These are phyloP conservation scores for Clavispora asparagi DNA, from an alignment of 805 yeast genomes.

Conservation along the genomic window DNA sequence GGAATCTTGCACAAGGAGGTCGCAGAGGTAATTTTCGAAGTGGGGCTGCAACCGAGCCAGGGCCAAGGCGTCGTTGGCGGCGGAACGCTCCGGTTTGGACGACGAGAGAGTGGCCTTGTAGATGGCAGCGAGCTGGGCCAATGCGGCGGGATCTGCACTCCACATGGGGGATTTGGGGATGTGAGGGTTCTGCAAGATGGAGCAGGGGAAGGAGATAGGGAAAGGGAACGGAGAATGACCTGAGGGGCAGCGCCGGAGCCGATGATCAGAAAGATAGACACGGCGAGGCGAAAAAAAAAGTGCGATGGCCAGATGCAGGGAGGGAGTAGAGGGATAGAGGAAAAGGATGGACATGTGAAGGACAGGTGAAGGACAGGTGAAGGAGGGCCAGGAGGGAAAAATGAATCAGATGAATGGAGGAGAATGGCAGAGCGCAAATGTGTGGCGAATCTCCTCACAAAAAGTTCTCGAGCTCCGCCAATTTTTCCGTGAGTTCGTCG, in stretches of 20 bases:
- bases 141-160: constrained; percentile 60
- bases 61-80: constrained; percentile 69
- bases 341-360: too few species aligned
- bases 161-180: constrained; percentile 45
- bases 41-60: constrained; percentile 70
- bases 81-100: constrained; percentile 45
- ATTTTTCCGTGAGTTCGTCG: constrained; percentile 38
- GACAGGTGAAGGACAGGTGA: too few species aligned
- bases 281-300: too few species aligned
- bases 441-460: too few species aligned
- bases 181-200: too few species aligned
- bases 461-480: constrained; percentile 31
- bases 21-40: constrained; percentile 73
- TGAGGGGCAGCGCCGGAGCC: too few species aligned
- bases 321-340: too few species aligned
- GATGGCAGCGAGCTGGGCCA: constrained; percentile 60
- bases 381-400: background rate
- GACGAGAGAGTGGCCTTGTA: constrained; percentile 70
- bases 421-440: too few species aligned
- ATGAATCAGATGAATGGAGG: background rate
- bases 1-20: constrained; percentile 55
- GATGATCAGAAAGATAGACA: too few species aligned
- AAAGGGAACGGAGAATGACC: too few species aligned
- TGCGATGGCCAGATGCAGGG: too few species aligned
- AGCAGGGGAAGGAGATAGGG: too few species aligned